A percentile compares a stretch with the other conserved stretches of the same genome.
phyloP scores from a whole-genome alignment of 768 basidiomycete genomes.

The Phallus indusiatus region DNA sequence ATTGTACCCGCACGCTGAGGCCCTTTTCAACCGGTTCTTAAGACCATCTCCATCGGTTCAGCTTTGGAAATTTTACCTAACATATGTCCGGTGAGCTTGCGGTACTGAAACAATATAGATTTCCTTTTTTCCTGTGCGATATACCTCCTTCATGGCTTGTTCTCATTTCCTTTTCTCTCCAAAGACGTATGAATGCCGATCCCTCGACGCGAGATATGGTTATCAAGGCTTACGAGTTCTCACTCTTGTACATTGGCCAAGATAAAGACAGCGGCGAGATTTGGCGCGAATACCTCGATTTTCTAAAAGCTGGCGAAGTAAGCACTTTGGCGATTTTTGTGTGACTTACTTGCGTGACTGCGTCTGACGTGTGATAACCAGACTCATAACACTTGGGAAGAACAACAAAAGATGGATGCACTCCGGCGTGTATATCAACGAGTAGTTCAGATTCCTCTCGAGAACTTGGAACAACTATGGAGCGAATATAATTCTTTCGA shows the following conservation, averaged over 20 bases:
- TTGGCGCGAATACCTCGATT: conserved; percentile 91
- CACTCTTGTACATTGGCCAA: conserved; percentile 78
- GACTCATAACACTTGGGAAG: conserved; percentile 86
- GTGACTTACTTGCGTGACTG: background rate
- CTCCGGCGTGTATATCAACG: conserved; percentile 88
- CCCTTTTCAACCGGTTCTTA: conserved; percentile 82
- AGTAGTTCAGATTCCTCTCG: conserved; percentile 88
- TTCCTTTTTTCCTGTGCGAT: background rate
- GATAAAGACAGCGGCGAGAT: conserved; percentile 90
- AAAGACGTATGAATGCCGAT: conserved; percentile 59
- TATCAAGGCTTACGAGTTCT: conserved; percentile 88
- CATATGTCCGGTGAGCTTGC: conserved; percentile 73
- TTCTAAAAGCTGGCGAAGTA: conserved; percentile 73
- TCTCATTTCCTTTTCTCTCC: conserved; percentile 10
- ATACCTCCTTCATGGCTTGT: conserved; percentile 7
- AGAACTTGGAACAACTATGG: conserved; percentile 90
- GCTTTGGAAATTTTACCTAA: conserved; percentile 88
- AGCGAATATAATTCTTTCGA: conserved; percentile 91
- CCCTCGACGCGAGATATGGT: conserved; percentile 67
- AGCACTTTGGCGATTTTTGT: conserved; percentile 18
- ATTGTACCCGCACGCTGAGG: conserved; percentile 70
- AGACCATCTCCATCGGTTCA: conserved; percentile 80
- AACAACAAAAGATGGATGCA: conserved; percentile 90
- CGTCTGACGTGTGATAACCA: conserved; percentile 14
- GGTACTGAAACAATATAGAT: background rate